These are phyloP conservation scores for Euphorbia celastroides DNA, from an alignment of 441 rosid species.

Conservation along the genomic window DNA sequence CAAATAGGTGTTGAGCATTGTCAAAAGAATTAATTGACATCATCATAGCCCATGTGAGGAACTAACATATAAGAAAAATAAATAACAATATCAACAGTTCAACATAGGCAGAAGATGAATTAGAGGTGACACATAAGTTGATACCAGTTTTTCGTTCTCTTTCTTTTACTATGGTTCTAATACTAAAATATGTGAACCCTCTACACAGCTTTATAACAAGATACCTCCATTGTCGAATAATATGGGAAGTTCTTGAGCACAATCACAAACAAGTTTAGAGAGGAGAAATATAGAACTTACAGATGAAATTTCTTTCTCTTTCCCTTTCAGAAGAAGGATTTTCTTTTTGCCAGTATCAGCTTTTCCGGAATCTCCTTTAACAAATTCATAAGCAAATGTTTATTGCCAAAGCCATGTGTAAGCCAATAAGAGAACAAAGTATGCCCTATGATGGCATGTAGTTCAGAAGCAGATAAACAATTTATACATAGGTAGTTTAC, in stretches of 20 bases:
- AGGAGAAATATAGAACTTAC: constrained; percentile 32
- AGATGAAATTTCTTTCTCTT: constrained; percentile 52
- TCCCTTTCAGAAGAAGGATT: constrained; percentile 63
- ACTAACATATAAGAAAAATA: background rate
- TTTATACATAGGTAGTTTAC: background rate
- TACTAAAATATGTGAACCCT: background rate
- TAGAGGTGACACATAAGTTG: background rate
- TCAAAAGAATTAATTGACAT: background rate
- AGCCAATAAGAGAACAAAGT: background rate
- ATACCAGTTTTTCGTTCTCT: background rate
- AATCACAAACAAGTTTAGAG: background rate
- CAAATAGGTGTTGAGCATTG: background rate
- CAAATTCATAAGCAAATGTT: constrained; percentile 10
- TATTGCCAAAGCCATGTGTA: background rate
- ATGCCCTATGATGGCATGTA: background rate
- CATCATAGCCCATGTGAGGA: background rate
- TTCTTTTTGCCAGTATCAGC: constrained; percentile 49
- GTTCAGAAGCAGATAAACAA: background rate
- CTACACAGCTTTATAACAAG: background rate
- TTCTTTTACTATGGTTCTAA: background rate
- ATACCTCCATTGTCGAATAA: background rate
- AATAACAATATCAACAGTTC: background rate
- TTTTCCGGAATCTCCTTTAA: constrained; percentile 41
- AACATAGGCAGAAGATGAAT: background rate
- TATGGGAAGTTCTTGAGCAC: background rate